Base-by-base conservation (phyloP, 2,329 filamentous ascomycete species). In the Didymella pomorum region DNA sequence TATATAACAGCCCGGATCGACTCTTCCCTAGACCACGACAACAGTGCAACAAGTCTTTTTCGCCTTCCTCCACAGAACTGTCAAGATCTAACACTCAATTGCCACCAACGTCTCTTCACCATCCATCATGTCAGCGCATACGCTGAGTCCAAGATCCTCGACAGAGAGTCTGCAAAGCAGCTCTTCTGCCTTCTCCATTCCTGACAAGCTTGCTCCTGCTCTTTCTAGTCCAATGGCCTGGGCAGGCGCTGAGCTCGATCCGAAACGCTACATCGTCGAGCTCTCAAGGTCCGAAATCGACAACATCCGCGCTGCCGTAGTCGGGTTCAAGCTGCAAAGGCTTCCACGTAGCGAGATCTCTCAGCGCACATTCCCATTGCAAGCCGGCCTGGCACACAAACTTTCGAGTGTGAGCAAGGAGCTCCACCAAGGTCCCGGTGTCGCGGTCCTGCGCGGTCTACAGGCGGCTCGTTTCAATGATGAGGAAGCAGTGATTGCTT, bases 401-500 rank as follows among this genome's bases (percentile, higher is more conserved):
- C 61, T 77, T 14, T 58, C 67, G 2, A 42, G 52, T 12, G 48
- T 72, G 44, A 75, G 72, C 60, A 63, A 60, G 37, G 62, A 72
- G n/a, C 48, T 76, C 23, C 72, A 76, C 49, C 47, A 66, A 2
- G 74, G 73, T 31, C 47, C 21, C 12, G 74, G 74, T 14, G 56
- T 77, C 20, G 66, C 61, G 14, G 72, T 76, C 10, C 42, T 76
- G 12, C 71, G 75, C 33, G 75, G 75, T 23, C 65, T 77, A 18
- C 62, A 74, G 43, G 52, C 60, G 10, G 71, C 71, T n/a, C 63
- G 66, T 5, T 68, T 77, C 56, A 76, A 75, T 42, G 74, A 75
- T 46, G 71, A 76, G 50, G 74, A 77, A 52, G 69, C 71, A n/a
- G 67, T 74, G 16, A 71, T 77, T 52, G 74, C 73, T 7, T 76